Conservation (phyloP, 2,329 filamentous ascomycete genomes). For the Alternaria consortialis region DNA sequence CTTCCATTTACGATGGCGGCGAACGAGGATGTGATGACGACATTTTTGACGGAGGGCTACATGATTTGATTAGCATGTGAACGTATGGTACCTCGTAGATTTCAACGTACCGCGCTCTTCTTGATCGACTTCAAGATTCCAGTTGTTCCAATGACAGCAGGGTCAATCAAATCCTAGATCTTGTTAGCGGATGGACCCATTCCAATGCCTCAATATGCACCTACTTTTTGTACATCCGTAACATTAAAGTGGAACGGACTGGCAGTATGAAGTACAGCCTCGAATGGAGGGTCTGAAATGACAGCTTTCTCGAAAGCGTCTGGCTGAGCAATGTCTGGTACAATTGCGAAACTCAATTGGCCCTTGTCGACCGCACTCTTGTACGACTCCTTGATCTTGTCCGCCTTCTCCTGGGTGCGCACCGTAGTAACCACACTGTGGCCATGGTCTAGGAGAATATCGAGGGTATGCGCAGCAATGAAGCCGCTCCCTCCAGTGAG, state of each 20-base stretch:
- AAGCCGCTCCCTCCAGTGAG: conserved; percentile 68
- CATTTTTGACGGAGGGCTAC: conserved; percentile 71
- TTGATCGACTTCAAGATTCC: conserved; percentile 69
- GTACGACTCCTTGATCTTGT: conserved; percentile 66
- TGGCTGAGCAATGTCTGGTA: conserved; percentile 75
- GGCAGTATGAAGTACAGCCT: conserved; percentile 65
- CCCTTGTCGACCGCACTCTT: conserved; percentile 60
- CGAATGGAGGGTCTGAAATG: conserved; percentile 70
- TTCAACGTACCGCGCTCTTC: conserved; percentile 3
- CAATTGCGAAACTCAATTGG: conserved; percentile 70
- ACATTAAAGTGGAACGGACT: conserved; percentile 77
- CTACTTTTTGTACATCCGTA: conserved; percentile 71
- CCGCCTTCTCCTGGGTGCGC: conserved; percentile 67
- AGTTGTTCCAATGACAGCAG: conserved; percentile 70
- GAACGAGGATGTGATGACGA: conserved; percentile 76
- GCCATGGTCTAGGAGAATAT: conserved; percentile 64
- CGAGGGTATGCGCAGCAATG: conserved; percentile 71
- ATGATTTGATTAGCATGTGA: not conserved
- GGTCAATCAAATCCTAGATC: conserved; percentile 61
- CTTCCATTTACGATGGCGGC: conserved; percentile 68
- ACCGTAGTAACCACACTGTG: conserved; percentile 71
- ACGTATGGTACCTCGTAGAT: not conserved
- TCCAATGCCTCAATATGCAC: conserved; percentile 14
- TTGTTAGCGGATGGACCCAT: conserved; percentile 6
- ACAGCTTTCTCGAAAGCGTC: conserved; percentile 72